Evolutionary conservation across 106 monocot species (phyloP).

Genomic region (Apostasia ramifera): DNA sequence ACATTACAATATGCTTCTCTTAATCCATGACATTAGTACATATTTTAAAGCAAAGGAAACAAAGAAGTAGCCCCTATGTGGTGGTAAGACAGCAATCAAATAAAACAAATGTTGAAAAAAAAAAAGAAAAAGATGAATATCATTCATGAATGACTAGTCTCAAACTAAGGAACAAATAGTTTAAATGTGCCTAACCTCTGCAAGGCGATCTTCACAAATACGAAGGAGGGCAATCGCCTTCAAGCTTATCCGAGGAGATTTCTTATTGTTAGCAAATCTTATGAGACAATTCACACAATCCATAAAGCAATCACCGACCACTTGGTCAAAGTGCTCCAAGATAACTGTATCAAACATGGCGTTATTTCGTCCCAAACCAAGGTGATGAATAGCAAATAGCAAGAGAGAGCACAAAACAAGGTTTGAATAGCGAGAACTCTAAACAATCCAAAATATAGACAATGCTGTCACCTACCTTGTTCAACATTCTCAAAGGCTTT

Average conservation of each 20-base stretch:
- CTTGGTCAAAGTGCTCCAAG: conserved; percentile 98
- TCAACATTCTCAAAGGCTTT: conserved; percentile 99
- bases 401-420: neutral
- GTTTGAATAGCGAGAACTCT: neutral
- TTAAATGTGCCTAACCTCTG: conserved; percentile 48
- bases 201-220: conserved; percentile 98
- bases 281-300: conserved; percentile 99
- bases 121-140: too few species aligned
- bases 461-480: conserved; percentile 39
- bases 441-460: neutral
- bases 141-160: too few species aligned
- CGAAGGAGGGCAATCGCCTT: conserved; percentile 97
- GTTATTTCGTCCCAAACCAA: conserved; percentile 9
- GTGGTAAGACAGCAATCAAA: too few species aligned
- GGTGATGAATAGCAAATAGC: neutral
- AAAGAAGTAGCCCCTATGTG: too few species aligned
- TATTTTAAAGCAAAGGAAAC: too few species aligned
- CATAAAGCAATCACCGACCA: conserved; percentile 99
- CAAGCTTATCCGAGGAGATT: conserved; percentile 76
- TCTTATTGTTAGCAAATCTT: conserved; percentile 94
- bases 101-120: too few species aligned
- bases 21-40: too few species aligned
- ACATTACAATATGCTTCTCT: too few species aligned
- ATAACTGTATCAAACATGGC: conserved; percentile 61
- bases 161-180: too few species aligned